These are phyloP conservation scores for Solanum rostratum DNA, from an alignment of 257 asterid genomes.

Conservation along the genomic window DNA sequence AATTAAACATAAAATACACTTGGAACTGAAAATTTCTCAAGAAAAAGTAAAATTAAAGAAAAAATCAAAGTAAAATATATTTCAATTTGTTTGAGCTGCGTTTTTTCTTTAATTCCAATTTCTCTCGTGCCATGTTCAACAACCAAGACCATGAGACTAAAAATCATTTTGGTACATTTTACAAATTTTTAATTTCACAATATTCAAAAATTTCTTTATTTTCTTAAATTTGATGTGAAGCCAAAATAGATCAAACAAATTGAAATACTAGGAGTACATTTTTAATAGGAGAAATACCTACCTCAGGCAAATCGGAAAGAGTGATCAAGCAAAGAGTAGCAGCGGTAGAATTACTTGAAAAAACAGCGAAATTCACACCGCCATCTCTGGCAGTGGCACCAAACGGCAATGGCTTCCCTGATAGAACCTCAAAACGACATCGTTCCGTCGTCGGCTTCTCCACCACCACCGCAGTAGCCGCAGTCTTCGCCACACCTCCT, in stretches of 20 bases:
- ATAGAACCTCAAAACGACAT: conserved; percentile 43
- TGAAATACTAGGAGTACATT: background rate
- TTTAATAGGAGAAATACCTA: conserved; percentile 27
- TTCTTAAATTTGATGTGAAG: too few relatives aligned
- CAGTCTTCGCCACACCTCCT: conserved; percentile 39
- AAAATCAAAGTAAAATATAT: background rate
- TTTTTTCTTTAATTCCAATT: too few relatives aligned
- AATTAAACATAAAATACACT: background rate
- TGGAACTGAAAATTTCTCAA: background rate
- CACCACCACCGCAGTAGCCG: conserved; percentile 54
- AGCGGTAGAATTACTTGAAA: conserved; percentile 61
- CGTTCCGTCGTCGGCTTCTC: conserved; percentile 36
- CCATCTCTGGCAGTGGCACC: conserved; percentile 82
- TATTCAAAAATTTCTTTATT: too few relatives aligned
- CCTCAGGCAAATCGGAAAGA: conserved; percentile 57
- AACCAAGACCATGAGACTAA: too few relatives aligned
- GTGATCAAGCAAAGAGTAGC: conserved; percentile 67
- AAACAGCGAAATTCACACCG: conserved; percentile 73
- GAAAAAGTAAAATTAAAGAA: background rate
- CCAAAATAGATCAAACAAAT: too few relatives aligned
- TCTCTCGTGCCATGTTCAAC: too few relatives aligned
- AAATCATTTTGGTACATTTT: too few relatives aligned
- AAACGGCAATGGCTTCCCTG: conserved; percentile 75
- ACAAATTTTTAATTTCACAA: too few relatives aligned
- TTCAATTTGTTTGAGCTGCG: too few relatives aligned